These are phyloP conservation scores for Fusarium cyanostomum DNA, from an alignment of 2,329 filamentous ascomycete species.

Conservation along the genomic window DNA sequence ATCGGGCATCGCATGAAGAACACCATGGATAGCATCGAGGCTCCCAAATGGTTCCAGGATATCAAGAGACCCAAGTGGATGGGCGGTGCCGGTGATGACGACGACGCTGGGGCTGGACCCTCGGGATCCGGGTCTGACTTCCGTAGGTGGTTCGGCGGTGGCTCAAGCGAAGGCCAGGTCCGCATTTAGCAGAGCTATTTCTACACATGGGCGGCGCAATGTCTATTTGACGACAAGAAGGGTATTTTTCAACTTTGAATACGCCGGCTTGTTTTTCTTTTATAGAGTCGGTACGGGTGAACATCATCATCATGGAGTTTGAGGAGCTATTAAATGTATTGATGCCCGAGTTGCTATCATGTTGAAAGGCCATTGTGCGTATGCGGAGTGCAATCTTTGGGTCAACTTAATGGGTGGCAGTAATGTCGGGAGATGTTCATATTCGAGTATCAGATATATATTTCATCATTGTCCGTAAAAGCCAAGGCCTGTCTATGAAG, in stretches of 20 bases:
- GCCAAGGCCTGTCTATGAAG: conserved; percentile 12
- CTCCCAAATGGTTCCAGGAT: conserved; percentile 82
- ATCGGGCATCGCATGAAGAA: conserved; percentile 89
- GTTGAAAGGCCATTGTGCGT: not conserved
- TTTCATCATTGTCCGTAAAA: conserved; percentile 12
- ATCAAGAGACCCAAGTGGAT: conserved; percentile 87
- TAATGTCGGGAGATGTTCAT: conserved; percentile 11
- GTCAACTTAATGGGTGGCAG: not conserved
- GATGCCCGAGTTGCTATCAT: not conserved
- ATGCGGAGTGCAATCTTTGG: conserved; percentile 1
- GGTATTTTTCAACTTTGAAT: conserved; percentile 16
- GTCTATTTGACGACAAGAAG: conserved; percentile 16
- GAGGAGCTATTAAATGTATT: conserved; percentile 11
- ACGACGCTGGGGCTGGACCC: conserved; percentile 40
- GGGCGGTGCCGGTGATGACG: conserved; percentile 64
- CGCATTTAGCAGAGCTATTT: conserved; percentile 34
- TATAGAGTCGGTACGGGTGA: conserved; percentile 20
- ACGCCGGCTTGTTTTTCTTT: conserved; percentile 18
- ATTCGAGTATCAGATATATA: conserved; percentile 16
- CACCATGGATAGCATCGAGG: conserved; percentile 84
- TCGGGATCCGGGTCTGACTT: conserved; percentile 52
- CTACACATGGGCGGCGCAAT: conserved; percentile 11
- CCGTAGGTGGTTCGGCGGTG: conserved; percentile 67
- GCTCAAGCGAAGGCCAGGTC: conserved; percentile 47
- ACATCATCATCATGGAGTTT: conserved; percentile 37